phyloP scores from a whole-genome alignment of 805 yeast species.

The Starmera dryadoides region DNA sequence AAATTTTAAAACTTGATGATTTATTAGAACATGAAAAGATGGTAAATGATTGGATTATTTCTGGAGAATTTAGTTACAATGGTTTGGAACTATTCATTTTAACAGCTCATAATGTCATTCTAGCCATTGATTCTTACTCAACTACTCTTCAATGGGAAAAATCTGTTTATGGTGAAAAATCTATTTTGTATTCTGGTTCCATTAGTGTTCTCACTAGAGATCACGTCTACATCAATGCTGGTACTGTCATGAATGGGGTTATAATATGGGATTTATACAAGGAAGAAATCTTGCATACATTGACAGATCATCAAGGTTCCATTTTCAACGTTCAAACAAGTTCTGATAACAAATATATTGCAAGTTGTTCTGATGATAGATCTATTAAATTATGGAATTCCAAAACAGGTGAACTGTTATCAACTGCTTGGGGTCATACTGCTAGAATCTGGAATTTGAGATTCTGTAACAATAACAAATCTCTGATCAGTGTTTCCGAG shows the following conservation, averaged over 20 bases:
- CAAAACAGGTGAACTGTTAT: slow-evolving; percentile 45
- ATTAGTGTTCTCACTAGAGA: slow-evolving; percentile 39
- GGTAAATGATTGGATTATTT: slow-evolving; percentile 75
- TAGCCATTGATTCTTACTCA: slow-evolving; percentile 27
- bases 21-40: slow-evolving; percentile 34
- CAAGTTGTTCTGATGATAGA: slow-evolving; percentile 91
- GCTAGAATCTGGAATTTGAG: slow-evolving; percentile 86
- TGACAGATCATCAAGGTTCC: slow-evolving; percentile 84
- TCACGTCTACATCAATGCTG: slow-evolving; percentile 63
- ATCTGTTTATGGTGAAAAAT: slow-evolving; percentile 55
- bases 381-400: slow-evolving; percentile 75
- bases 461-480: slow-evolving; percentile 36
- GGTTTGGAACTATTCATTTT: slow-evolving; percentile 40
- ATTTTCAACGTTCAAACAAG: slow-evolving; percentile 76
- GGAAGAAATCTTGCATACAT: slow-evolving; percentile 38
- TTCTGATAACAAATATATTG: slow-evolving; percentile 42
- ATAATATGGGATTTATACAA: slow-evolving; percentile 61
- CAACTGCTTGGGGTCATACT: slow-evolving; percentile 94
- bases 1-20: slow-evolving; percentile 20
- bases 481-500: slow-evolving; percentile 67
- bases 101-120: slow-evolving; percentile 74
- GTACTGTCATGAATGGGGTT: slow-evolving; percentile 89
- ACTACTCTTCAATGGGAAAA: slow-evolving; percentile 21
- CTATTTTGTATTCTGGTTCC: slow-evolving; percentile 84
- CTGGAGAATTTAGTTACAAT: slow-evolving; percentile 42